A percentile compares a stretch with the other conserved stretches of the same genome.
Conservation (phyloP, 441 rosid species). For the Melastoma candidum region DNA sequence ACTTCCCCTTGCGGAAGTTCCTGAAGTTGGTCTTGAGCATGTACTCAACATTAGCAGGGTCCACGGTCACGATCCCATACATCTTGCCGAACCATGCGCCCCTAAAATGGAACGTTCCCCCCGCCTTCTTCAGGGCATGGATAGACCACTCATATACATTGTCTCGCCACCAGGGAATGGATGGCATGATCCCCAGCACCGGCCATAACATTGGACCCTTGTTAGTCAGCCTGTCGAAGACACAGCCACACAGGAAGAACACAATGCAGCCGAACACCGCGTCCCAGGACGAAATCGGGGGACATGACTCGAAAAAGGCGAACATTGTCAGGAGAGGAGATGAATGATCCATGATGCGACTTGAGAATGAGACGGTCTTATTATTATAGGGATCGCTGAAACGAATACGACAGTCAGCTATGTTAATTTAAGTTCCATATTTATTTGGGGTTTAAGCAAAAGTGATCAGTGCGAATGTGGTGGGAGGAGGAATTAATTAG, state of each 20-base stretch:
- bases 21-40: slow-evolving; percentile 53
- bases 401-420: too few relatives aligned
- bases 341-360: too few relatives aligned
- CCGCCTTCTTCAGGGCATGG: slow-evolving; percentile 28
- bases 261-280: slow-evolving; percentile 30
- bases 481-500: too few relatives aligned
- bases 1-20: slow-evolving; percentile 68
- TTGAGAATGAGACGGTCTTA: too few relatives aligned
- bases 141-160: slow-evolving; percentile 35
- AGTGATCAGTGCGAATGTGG: too few relatives aligned
- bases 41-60: slow-evolving; percentile 52
- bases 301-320: too few relatives aligned
- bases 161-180: slow-evolving; percentile 20
- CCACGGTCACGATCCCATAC: slow-evolving; percentile 41
- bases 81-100: slow-evolving; percentile 52
- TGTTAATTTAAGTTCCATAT: too few relatives aligned
- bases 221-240: slow-evolving; percentile 34
- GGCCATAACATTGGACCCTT: slow-evolving; percentile 65
- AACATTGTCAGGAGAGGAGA: too few relatives aligned
- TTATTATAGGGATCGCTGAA: too few relatives aligned
- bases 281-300: slow-evolving; percentile 24
- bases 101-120: slow-evolving; percentile 38
- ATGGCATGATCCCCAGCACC: slow-evolving; percentile 44
- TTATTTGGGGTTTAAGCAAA: too few relatives aligned
- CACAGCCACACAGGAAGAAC: slow-evolving; percentile 39